Evolutionary conservation across 495 filamentous ascomycete species (phyloP).

Genomic region (Xylaria curta): DNA sequence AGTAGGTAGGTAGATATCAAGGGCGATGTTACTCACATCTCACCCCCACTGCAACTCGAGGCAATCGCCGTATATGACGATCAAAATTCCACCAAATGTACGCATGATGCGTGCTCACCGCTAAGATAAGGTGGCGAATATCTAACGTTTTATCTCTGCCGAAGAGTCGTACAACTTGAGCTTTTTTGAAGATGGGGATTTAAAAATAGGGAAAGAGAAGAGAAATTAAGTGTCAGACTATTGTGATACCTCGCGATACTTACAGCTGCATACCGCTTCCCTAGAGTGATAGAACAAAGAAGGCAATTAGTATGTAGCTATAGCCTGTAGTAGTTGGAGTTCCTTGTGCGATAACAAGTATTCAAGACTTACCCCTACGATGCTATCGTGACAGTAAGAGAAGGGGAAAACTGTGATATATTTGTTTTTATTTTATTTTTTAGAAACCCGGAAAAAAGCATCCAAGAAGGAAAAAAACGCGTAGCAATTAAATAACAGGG

Average conservation of each 20-base stretch:
- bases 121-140: background rate
- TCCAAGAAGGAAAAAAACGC: background rate
- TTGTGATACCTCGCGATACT: background rate
- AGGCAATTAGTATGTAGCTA: no score
- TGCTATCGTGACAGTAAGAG: no score
- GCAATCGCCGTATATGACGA: background rate
- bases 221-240: no score
- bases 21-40: constrained; percentile 3
- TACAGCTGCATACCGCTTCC: no score
- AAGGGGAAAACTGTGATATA: no score
- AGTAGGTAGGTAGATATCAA: background rate
- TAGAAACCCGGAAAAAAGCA: no score
- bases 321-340: no score
- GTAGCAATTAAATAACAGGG: background rate
- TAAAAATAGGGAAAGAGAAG: background rate
- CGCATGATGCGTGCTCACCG: background rate
- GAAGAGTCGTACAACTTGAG: background rate
- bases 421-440: no score
- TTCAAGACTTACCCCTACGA: no score
- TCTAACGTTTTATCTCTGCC: background rate
- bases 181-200: background rate
- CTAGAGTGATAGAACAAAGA: no score
- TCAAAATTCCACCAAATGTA: background rate
- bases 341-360: no score
- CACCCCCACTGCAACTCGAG: background rate